These are phyloP conservation scores for Tetracladium maxilliforme DNA, from an alignment of 2,329 filamentous ascomycete genomes.

Conservation along the genomic window DNA sequence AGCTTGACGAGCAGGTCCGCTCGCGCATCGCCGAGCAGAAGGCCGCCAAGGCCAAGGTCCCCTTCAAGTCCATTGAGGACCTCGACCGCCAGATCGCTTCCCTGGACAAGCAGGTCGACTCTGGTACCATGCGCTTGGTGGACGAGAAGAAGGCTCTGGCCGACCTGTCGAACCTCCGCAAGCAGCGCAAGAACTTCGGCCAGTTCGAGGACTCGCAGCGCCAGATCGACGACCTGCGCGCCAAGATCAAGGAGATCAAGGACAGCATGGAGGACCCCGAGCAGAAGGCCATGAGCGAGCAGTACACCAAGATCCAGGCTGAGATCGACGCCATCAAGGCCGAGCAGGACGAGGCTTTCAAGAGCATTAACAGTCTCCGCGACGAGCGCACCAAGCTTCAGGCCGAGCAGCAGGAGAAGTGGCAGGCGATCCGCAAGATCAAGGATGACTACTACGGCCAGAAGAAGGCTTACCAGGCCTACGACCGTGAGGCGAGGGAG, in stretches of 20 bases:
- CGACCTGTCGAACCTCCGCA: slow-evolving; percentile 71
- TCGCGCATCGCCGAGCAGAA: slow-evolving; percentile 78
- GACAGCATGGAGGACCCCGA: slow-evolving; percentile 86
- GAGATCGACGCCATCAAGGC: slow-evolving; percentile 85
- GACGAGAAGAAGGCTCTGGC: slow-evolving; percentile 90
- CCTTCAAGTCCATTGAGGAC: slow-evolving; percentile 80
- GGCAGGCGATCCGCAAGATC: slow-evolving; percentile 63
- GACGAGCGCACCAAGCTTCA: slow-evolving; percentile 79
- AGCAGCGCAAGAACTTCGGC: slow-evolving; percentile 82
- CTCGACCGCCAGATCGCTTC: slow-evolving; percentile 69
- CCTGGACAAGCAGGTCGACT: slow-evolving; percentile 75
- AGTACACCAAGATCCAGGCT: slow-evolving; percentile 71
- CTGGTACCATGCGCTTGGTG: slow-evolving; percentile 84
- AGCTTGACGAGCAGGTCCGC: slow-evolving; percentile 79
- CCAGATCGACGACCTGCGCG: slow-evolving; percentile 74
- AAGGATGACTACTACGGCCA: slow-evolving; percentile 80
- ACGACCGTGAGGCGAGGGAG: slow-evolving; percentile 71
- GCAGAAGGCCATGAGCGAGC: slow-evolving; percentile 72
- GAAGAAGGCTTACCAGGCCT: slow-evolving; percentile 70
- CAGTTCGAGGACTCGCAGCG: slow-evolving; percentile 77
- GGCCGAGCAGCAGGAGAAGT: slow-evolving; percentile 78
- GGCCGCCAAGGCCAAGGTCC: slow-evolving; percentile 61
- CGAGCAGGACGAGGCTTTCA: slow-evolving; percentile 82
- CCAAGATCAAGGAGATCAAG: slow-evolving; percentile 77
- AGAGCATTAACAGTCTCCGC: slow-evolving; percentile 69